Conservation (phyloP, 2,329 filamentous ascomycete genomes). For the Verruconis gallopava region DNA sequence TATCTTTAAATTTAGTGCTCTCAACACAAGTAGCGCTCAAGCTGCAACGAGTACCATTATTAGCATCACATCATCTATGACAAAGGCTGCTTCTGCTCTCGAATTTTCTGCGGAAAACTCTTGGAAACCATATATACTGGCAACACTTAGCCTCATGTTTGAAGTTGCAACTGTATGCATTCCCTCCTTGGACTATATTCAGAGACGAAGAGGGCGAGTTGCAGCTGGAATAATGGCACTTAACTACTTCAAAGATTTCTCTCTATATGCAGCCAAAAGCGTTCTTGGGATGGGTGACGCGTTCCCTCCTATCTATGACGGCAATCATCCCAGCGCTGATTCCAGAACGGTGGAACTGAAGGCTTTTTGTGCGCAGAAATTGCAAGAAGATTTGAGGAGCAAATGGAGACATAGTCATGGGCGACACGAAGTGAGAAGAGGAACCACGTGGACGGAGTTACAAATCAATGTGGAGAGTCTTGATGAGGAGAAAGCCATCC, state of each 20-base stretch:
- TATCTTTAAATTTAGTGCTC: slow-evolving; percentile 32
- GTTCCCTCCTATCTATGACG: not conserved
- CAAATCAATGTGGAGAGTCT: slow-evolving; percentile 21
- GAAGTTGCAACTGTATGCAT: slow-evolving; percentile 29
- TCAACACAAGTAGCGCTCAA: slow-evolving; percentile 25
- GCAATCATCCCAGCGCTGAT: not conserved
- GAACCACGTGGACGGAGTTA: slow-evolving; percentile 32
- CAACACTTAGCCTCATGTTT: slow-evolving; percentile 27
- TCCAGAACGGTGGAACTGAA: slow-evolving; percentile 11
- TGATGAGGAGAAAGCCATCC: slow-evolving; percentile 19
- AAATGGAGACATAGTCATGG: slow-evolving; percentile 35
- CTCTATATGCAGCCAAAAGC: slow-evolving; percentile 17
- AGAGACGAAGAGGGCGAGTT: slow-evolving; percentile 20
- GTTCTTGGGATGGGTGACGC: slow-evolving; percentile 2
- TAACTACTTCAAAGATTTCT: slow-evolving; percentile 28
- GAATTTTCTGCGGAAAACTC: slow-evolving; percentile 23
- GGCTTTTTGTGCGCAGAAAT: slow-evolving; percentile 25
- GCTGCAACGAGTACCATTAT: slow-evolving; percentile 25
- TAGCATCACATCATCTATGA: slow-evolving; percentile 24
- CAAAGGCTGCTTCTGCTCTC: slow-evolving; percentile 24
- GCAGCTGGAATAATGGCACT: slow-evolving; percentile 21
- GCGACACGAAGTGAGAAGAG: slow-evolving; percentile 35
- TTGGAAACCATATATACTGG: slow-evolving; percentile 26
- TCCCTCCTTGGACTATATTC: slow-evolving; percentile 34
- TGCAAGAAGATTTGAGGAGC: slow-evolving; percentile 29